Evolutionary conservation across 768 basidiomycete genomes (phyloP).

Genomic region (Hericium alpestre): DNA sequence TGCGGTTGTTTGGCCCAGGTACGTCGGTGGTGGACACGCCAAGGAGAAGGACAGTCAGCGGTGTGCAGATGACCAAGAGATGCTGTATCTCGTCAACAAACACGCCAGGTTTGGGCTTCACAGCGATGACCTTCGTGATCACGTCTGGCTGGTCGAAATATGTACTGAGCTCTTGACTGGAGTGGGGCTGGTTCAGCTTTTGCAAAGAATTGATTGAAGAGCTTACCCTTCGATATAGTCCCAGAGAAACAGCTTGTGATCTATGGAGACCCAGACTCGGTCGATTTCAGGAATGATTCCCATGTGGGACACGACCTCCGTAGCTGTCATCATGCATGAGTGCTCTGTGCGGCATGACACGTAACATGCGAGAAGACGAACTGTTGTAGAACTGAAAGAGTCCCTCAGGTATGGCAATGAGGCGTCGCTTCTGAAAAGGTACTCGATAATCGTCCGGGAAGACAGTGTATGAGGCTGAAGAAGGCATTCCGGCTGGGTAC

Average conservation of each 20-base stretch:
- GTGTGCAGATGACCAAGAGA: constrained; percentile 84
- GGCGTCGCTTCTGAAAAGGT: constrained; percentile 69
- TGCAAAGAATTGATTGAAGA: not conserved
- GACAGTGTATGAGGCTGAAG: constrained; percentile 69
- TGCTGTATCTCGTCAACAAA: constrained; percentile 90
- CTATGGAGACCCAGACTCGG: constrained; percentile 90
- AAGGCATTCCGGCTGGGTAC: constrained; percentile 44
- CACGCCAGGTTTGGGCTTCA: constrained; percentile 73
- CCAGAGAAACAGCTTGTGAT: constrained; percentile 92
- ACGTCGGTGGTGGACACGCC: constrained; percentile 55
- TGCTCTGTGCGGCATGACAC: constrained; percentile 8
- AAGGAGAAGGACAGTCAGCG: constrained; percentile 71
- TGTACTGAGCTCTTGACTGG: constrained; percentile 82
- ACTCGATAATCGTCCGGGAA: constrained; percentile 70
- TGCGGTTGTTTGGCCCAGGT: constrained; percentile 26
- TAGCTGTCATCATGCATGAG: constrained; percentile 29
- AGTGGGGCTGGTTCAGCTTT: constrained; percentile 3
- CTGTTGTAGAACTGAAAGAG: constrained; percentile 73
- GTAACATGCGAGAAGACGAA: constrained; percentile 16
- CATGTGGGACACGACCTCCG: constrained; percentile 70
- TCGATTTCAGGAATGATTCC: constrained; percentile 90
- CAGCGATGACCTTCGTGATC: constrained; percentile 81
- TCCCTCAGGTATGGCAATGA: constrained; percentile 67
- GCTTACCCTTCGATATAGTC: constrained; percentile 89
- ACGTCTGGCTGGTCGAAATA: constrained; percentile 85